Evolutionary conservation across 441 rosid species (phyloP), one percentile per base, ranked within the genome.

Genomic region (Metrosideros polymorpha): DNA sequence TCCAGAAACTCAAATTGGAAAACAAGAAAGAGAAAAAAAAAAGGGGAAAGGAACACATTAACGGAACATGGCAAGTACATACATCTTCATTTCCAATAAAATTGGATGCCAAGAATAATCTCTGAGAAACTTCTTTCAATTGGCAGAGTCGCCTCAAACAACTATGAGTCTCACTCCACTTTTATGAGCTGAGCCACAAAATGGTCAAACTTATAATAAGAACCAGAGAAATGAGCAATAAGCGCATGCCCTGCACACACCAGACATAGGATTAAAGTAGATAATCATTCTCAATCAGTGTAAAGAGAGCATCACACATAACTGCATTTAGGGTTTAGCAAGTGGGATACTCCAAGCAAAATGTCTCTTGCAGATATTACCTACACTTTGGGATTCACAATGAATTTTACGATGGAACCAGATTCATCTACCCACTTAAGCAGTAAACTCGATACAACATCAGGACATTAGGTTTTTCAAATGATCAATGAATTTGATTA

Each of bases 51-150:
- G 50, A 63, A 24, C 83, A 24, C 25, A 71, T 45, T 4, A 47
- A 25, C 12, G 17, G n/a, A 61, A 4, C 5, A 84, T 53, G 83
- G 86, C 66, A 86, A 76, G 82, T 29, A 82, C 89, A 53, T 89
- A 89, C 89, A 90, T 89, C 88, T 90, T 90, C 92, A 90, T 90
- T 30, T 54, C 52, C 43, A 9, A 14, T 55, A 45, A 84, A 2
- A 43, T 53, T 9, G 7, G 54, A 22, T 22, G 42, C 54, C 79
- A 19, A 22, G 47, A 10, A n/a, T 19, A 71, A 71, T 42, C 8
- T 71, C 47, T 6, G 25, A 24, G 47, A 17, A 35, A 10, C 43
- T 71, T 6, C 47, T 39, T 71, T 71, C 47, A 71, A 71, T 5
- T 12, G 13, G 47, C 47, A 71, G 25, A 32, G 47, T 71, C 2